phyloP scores from a whole-genome alignment of 805 yeast species.

The Cyberlindnera americana region DNA sequence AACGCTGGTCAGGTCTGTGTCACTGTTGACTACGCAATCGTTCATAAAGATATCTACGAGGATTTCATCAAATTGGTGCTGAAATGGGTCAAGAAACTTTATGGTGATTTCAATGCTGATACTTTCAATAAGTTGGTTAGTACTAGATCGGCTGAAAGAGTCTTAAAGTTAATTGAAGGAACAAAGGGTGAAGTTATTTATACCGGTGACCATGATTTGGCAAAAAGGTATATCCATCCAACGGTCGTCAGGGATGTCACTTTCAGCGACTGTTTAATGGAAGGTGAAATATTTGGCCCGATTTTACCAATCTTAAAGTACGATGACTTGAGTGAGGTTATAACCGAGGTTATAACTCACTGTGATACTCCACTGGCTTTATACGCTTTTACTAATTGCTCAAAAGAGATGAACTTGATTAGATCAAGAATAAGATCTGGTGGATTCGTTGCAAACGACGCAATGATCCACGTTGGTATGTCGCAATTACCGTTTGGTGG shows the following conservation, averaged over 20 bases:
- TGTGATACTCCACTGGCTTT: constrained; percentile 81
- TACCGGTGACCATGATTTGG: constrained; percentile 35
- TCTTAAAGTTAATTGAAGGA: constrained; percentile 38
- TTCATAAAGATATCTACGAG: constrained; percentile 55
- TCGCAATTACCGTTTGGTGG: constrained; percentile 86
- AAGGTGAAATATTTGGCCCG: constrained; percentile 81
- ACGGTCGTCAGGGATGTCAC: constrained; percentile 62
- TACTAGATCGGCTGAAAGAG: constrained; percentile 46
- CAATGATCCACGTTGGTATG: constrained; percentile 66
- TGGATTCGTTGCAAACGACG: constrained; percentile 57
- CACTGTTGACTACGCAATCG: constrained; percentile 78
- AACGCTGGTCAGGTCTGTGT: constrained; percentile 92
- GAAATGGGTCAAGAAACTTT: constrained; percentile 43
- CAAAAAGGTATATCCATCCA: constrained; percentile 59
- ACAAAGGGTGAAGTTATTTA: constrained; percentile 44
- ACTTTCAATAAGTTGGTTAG: constrained; percentile 56
- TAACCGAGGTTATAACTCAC: constrained; percentile 39
- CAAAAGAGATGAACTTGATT: constrained; percentile 47
- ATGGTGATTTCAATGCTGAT: constrained; percentile 34
- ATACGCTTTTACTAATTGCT: constrained; percentile 57
- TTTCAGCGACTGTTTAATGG: constrained; percentile 70
- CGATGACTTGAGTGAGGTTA: constrained; percentile 39
- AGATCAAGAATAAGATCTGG: constrained; percentile 52
- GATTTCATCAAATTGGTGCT: constrained; percentile 41
- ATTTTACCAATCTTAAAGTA: constrained; percentile 69